Percentiles rank a stretch among this genome's conserved stretches.
phyloP scores from a whole-genome alignment of 2,329 filamentous ascomycete genomes.

The Paraconiothyrium sp. region DNA sequence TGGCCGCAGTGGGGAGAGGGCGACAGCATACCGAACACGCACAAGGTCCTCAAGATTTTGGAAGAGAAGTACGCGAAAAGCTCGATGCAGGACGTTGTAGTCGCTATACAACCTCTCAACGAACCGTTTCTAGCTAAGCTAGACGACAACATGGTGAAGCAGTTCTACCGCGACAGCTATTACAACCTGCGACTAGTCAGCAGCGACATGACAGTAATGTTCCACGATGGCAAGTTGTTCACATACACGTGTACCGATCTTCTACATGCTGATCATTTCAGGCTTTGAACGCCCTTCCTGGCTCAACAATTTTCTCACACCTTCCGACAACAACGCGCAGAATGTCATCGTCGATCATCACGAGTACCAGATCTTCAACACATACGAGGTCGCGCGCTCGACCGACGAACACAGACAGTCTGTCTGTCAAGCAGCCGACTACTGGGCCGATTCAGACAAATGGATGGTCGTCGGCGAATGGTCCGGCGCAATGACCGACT shows the following conservation, averaged over 20 bases:
- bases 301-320: constrained; percentile 69
- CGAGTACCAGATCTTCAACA: constrained; percentile 72
- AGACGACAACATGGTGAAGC: constrained; percentile 56
- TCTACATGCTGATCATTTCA: background rate
- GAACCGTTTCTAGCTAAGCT: constrained; percentile 60
- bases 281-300: constrained; percentile 60
- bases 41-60: constrained; percentile 66
- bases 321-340: constrained; percentile 57
- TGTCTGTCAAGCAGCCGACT: constrained; percentile 64
- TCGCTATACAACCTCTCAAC: constrained; percentile 65
- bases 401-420: constrained; percentile 63
- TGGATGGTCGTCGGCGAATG: constrained; percentile 74
- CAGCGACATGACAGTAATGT: constrained; percentile 59
- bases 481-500: constrained; percentile 72
- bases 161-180: constrained; percentile 66
- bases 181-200: constrained; percentile 58
- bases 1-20: constrained; percentile 58
- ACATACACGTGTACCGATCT: background rate
- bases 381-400: constrained; percentile 58
- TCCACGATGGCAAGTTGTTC: constrained; percentile 60
- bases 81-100: constrained; percentile 67
- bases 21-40: constrained; percentile 59
- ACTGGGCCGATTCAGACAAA: constrained; percentile 65
- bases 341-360: constrained; percentile 72
- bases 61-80: constrained; percentile 64